Base-by-base conservation (phyloP, 73 alveolate genomes). In the Breviolum minutum region DNA sequence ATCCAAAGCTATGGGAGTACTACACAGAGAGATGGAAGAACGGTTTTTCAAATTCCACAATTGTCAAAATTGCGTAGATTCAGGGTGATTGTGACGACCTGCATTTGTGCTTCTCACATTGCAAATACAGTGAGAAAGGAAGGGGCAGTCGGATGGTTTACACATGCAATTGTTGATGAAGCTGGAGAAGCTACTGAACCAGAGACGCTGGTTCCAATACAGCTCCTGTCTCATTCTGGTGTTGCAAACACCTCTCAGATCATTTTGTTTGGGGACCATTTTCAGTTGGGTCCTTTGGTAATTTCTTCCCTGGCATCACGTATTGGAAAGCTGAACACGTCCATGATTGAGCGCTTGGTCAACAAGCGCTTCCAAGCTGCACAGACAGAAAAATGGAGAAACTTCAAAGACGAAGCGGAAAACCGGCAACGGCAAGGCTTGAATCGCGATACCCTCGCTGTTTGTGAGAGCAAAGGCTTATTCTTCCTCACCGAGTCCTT, bases 71-170 rank as follows among this genome's bases (percentile, higher is more conserved):
- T 92, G 89, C 98, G 80, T 7, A 27, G 90, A 5, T 92, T 69
- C 66, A 63, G 90, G 82, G 98, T 92, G 22, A 14, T 92, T 48
- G 79, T 92, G 29, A 60, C 90, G n/a, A 92, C 98, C 32, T 92
- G 98, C 98, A 92, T 80, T 80, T 92, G 90, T 30, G 98, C 98
- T 48, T 80, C 98, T 48, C 98, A 92, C 98, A 92, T 92, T 20
- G 98, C 98, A 27, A 74, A 92, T 32, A 69, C 40, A 5, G 90
- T 61, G 24, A 16, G 76, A 16, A 64, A 48, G 68, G 90, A 60
- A 30, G 90, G 98, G 27, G 97, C 63, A 30, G 17, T 26, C 20
- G 98, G 90, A 11, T 92, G 98, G 98, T 92, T 92, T 80, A 74
- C 98, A 30, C 98, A 92, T 66, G 98, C 76, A 64, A 26, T 92